These are phyloP conservation scores for Neotropicomus parvogracilis DNA, from an alignment of 1,284 basidiomycete species.

Conservation along the genomic window DNA sequence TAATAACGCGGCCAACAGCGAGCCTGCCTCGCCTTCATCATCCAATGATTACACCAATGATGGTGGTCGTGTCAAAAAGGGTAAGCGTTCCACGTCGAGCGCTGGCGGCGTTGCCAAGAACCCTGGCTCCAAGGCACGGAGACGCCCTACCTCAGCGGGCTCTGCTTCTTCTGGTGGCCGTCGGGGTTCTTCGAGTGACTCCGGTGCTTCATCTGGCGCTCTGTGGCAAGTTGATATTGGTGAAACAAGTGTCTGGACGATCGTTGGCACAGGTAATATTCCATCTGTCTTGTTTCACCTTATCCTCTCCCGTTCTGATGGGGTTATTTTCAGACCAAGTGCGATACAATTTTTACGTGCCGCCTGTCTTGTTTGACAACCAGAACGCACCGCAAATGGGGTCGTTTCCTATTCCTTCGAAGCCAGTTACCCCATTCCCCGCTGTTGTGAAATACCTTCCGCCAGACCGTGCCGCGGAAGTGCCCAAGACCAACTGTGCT, in stretches of 20 bases:
- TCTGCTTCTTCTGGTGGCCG: conserved; percentile 64
- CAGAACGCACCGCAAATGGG: conserved; percentile 61
- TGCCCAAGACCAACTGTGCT: conserved; percentile 62
- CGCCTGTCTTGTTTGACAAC: conserved; percentile 77
- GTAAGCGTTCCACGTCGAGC: conserved; percentile 71
- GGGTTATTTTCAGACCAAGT: conserved; percentile 61
- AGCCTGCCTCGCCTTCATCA: conserved; percentile 62
- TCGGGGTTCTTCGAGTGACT: conserved; percentile 60
- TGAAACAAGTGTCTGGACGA: conserved; percentile 90
- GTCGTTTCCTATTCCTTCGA: conserved; percentile 71
- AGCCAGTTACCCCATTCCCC: conserved; percentile 86
- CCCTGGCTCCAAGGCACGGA: conserved; percentile 56
- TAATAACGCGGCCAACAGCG: conserved; percentile 50
- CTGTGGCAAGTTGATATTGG: conserved; percentile 86
- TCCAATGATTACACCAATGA: conserved; percentile 74
- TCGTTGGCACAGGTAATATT: conserved; percentile 77
- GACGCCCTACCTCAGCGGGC: conserved; percentile 70
- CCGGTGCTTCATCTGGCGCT: conserved; percentile 69
- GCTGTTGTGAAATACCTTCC: conserved; percentile 81
- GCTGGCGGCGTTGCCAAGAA: conserved; percentile 62
- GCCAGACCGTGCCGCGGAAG: conserved; percentile 75
- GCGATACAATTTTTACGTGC: conserved; percentile 89
- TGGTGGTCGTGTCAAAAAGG: conserved; percentile 75
- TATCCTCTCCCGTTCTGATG: conserved; percentile 11
- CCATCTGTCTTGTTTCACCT: not conserved